These are phyloP conservation scores for Davidsoniella eucalypti DNA, from an alignment of 2,329 filamentous ascomycete species.

Conservation along the genomic window DNA sequence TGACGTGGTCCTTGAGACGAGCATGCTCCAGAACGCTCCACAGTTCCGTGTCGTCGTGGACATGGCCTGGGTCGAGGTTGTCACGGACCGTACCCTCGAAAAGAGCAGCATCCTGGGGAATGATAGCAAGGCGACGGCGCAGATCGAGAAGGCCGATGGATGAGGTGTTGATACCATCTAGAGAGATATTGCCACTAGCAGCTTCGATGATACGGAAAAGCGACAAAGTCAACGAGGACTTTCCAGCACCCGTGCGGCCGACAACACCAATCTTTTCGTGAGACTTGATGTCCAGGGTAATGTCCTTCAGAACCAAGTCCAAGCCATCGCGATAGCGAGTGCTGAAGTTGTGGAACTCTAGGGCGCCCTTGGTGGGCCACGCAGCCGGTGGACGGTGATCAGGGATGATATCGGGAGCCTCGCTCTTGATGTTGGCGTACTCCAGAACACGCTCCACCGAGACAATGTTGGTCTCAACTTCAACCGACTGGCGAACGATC, in stretches of 20 bases:
- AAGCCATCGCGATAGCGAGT: constrained; percentile 80
- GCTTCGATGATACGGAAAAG: constrained; percentile 94
- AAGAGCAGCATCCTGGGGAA: constrained; percentile 90
- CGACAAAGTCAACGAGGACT: constrained; percentile 81
- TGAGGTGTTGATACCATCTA: constrained; percentile 79
- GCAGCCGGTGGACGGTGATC: constrained; percentile 72
- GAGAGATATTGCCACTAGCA: constrained; percentile 64
- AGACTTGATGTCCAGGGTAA: constrained; percentile 82
- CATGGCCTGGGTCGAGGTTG: constrained; percentile 86
- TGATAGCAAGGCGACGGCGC: constrained; percentile 79
- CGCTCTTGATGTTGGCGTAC: constrained; percentile 78
- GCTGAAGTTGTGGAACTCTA: constrained; percentile 87
- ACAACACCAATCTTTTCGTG: constrained; percentile 98
- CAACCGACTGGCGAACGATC: constrained; percentile 96
- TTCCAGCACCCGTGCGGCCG: constrained; percentile 87
- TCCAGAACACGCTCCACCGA: constrained; percentile 95
- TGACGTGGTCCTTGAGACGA: constrained; percentile 77
- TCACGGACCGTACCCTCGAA: constrained; percentile 89
- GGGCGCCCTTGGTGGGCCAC: constrained; percentile 79
- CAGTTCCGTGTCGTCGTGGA: constrained; percentile 90
- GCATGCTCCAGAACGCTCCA: constrained; percentile 96
- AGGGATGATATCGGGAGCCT: constrained; percentile 86
- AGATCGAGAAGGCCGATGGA: constrained; percentile 81
- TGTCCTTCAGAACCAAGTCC: constrained; percentile 82
- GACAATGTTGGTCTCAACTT: constrained; percentile 99